phyloP scores from a whole-genome alignment of 306 rosid genomes.

The Morella rubra region DNA sequence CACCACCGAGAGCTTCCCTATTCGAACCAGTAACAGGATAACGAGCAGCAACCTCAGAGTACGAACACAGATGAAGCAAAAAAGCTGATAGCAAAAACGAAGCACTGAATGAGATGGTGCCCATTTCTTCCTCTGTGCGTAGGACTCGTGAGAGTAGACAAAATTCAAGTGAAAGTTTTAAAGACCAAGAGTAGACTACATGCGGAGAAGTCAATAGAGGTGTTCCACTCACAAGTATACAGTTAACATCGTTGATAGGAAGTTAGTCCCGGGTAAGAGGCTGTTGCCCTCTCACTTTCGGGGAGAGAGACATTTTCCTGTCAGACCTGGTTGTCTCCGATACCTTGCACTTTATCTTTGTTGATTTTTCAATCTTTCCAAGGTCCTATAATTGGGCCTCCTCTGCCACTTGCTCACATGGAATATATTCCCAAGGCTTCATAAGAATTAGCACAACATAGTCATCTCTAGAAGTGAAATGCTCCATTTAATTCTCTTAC shows the following conservation, averaged over 20 bases:
- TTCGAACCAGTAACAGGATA: conserved; percentile 20
- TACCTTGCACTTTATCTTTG: not conserved
- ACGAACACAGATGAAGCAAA: conserved; percentile 5
- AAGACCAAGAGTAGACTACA: not conserved
- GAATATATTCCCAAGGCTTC: too few species aligned
- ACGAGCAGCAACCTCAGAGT: not conserved
- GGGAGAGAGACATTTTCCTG: not conserved
- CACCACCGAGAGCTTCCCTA: conserved; percentile 39
- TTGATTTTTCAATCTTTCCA: not conserved
- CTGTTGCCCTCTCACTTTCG: conserved; percentile 37
- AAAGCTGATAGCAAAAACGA: conserved; percentile 24
- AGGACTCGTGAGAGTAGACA: not conserved
- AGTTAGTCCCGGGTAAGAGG: not conserved
- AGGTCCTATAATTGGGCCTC: too few species aligned
- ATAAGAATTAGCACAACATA: too few species aligned
- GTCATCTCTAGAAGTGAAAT: too few species aligned
- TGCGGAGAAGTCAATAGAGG: conserved; percentile 22
- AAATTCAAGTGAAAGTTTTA: not conserved
- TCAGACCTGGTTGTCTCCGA: not conserved
- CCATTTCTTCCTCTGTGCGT: conserved; percentile 21
- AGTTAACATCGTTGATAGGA: not conserved
- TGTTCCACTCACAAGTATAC: not conserved
- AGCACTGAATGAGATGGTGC: conserved; percentile 15
- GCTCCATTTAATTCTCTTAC: too few species aligned
- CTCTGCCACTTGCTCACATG: too few species aligned